Evolutionary conservation across 441 rosid genomes (phyloP).

Genomic region (Eruca vesicaria): DNA sequence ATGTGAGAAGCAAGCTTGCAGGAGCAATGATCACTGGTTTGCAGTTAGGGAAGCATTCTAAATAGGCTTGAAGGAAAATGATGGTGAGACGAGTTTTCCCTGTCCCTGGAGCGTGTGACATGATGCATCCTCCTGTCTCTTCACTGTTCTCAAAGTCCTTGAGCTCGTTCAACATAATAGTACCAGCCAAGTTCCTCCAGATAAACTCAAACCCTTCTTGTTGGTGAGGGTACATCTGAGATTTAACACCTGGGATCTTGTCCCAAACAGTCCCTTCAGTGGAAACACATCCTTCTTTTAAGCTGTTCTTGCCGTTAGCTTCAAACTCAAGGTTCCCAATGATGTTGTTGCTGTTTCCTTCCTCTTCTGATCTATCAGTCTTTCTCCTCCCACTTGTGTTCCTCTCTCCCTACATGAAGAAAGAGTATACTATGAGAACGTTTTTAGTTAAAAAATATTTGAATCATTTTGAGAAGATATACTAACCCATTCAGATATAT

Average conservation of each 20-base stretch:
- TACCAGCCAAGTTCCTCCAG: conserved; percentile 74
- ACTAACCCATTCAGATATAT: conserved; percentile 54
- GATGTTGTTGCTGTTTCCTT: conserved; percentile 34
- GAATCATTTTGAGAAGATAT: not conserved
- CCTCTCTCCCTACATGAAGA: conserved; percentile 19
- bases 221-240: conserved; percentile 61
- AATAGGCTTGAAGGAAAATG: conserved; percentile 56
- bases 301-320: conserved; percentile 1
- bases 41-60: conserved; percentile 52
- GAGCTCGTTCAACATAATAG: conserved; percentile 46
- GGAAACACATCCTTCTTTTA: conserved; percentile 12
- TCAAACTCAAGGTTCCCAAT: conserved; percentile 30
- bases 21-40: conserved; percentile 73
- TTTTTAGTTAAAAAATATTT: not conserved
- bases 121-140: conserved; percentile 62
- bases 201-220: conserved; percentile 74
- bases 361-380: conserved; percentile 14
- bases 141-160: conserved; percentile 27
- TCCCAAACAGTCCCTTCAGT: conserved; percentile 69
- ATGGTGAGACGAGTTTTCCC: conserved; percentile 80
- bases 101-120: conserved; percentile 88
- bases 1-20: conserved; percentile 63
- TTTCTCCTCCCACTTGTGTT: conserved; percentile 19
- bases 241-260: conserved; percentile 52
- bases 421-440: not conserved